Conservation (phyloP, 2,329 filamentous ascomycete genomes). For the Emmonsia crescens region DNA sequence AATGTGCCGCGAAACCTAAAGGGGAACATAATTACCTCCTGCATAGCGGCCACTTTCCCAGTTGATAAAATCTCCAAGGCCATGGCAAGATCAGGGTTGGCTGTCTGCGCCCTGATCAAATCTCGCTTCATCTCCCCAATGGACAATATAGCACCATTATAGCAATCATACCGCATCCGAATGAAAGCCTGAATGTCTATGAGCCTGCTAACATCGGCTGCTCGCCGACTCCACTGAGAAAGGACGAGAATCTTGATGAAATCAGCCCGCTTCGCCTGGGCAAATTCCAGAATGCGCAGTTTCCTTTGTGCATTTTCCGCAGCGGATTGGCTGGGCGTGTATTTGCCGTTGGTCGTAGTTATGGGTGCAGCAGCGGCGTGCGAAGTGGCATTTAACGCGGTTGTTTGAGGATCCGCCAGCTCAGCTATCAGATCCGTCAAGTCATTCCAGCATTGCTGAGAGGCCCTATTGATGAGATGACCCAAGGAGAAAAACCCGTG, state of each 20-base stretch:
- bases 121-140: conserved; percentile 64
- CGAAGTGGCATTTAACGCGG: conserved; percentile 31
- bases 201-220: conserved; percentile 68
- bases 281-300: conserved; percentile 60
- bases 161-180: conserved; percentile 50
- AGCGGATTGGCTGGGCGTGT: conserved; percentile 21
- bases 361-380: conserved; percentile 13
- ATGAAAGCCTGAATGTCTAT: conserved; percentile 79
- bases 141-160: conserved; percentile 49
- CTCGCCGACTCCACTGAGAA: conserved; percentile 76
- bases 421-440: conserved; percentile 59
- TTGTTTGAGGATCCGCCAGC: conserved; percentile 57
- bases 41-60: conserved; percentile 65
- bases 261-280: conserved; percentile 67
- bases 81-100: conserved; percentile 82
- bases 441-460: conserved; percentile 72
- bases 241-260: conserved; percentile 92
- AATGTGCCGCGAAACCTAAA: neutral
- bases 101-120: conserved; percentile 61
- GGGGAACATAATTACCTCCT: conserved; percentile 46
- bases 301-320: conserved; percentile 68
- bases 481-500: conserved; percentile 66
- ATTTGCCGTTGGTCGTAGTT: conserved; percentile 16
- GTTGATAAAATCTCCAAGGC: conserved; percentile 75
- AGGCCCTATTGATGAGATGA: conserved; percentile 62